phyloP scores from a whole-genome alignment of 2,329 filamentous ascomycete species.

The Alternaria sp. region DNA sequence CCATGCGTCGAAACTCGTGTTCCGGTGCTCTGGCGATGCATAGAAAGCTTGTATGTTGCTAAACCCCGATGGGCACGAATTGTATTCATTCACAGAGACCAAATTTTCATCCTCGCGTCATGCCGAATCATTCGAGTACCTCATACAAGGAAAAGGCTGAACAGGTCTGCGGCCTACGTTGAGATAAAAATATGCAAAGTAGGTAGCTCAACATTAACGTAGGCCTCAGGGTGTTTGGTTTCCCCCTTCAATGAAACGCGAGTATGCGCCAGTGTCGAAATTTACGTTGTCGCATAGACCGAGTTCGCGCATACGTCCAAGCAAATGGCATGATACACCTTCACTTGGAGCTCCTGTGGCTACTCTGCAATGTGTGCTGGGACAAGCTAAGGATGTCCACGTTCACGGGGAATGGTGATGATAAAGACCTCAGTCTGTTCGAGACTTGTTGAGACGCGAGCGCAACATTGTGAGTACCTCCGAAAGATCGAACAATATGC shows the following conservation, averaged over 20 bases:
- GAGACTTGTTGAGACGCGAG: not conserved
- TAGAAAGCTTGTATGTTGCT: too few relatives aligned
- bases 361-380: not conserved
- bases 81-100: too few relatives aligned
- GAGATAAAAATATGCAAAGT: not conserved
- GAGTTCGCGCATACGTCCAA: not conserved
- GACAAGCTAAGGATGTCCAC: not conserved
- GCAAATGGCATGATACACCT: not conserved
- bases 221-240: not conserved
- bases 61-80: too few relatives aligned
- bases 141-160: not conserved
- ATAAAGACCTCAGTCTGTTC: not conserved
- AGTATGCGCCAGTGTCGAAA: not conserved
- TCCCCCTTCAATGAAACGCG: not conserved
- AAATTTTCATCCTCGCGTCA: too few relatives aligned
- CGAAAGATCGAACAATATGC: rapidly evolving
- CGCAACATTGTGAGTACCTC: rapidly evolving
- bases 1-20: too few relatives aligned
- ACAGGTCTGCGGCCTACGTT: not conserved
- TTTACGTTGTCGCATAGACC: not conserved
- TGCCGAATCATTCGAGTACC: too few relatives aligned
- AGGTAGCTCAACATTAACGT: not conserved
- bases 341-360: not conserved
- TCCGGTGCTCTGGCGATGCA: too few relatives aligned
- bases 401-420: not conserved